Evolutionary conservation across 495 filamentous ascomycete genomes (phyloP).

Genomic region (Penicillium desertorum): DNA sequence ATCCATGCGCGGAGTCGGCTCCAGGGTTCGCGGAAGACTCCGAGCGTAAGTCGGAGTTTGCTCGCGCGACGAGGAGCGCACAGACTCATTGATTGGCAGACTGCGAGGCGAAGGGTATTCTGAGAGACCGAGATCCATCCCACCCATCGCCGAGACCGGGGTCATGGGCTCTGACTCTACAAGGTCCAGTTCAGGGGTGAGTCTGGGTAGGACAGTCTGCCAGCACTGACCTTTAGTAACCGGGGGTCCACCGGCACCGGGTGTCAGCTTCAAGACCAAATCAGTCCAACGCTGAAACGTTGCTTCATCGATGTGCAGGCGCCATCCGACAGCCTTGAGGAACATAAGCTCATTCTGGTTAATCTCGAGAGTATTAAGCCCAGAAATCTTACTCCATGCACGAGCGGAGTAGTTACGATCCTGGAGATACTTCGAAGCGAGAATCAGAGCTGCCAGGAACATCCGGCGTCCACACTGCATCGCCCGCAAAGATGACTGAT

Average conservation of each 20-base stretch:
- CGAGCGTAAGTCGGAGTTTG: conserved; percentile 46
- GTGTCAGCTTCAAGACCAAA: conserved; percentile 81
- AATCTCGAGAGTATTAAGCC: conserved; percentile 84
- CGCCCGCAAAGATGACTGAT: conserved; percentile 70
- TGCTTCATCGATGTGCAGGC: conserved; percentile 84
- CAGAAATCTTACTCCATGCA: conserved; percentile 98
- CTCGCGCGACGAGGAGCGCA: conserved; percentile 34
- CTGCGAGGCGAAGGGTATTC: conserved; percentile 42
- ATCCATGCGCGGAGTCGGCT: conserved; percentile 49
- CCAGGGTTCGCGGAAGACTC: conserved; percentile 56
- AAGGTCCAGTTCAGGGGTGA: conserved; percentile 65
- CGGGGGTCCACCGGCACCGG: conserved; percentile 43
- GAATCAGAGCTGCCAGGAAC: conserved; percentile 90
- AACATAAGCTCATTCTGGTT: conserved; percentile 97
- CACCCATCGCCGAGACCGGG: conserved; percentile 29
- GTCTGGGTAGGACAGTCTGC: conserved; percentile 70
- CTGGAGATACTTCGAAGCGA: conserved; percentile 96
- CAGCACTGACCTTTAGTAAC: conserved; percentile 54
- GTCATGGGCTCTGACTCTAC: conserved; percentile 37
- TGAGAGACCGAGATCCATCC: conserved; percentile 32
- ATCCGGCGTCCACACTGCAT: conserved; percentile 96
- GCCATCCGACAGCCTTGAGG: conserved; percentile 86
- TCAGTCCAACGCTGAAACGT: conserved; percentile 91
- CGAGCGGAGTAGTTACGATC: conserved; percentile 96
- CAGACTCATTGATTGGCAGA: conserved; percentile 23